Evolutionary conservation across 805 yeast species (phyloP).

Genomic region (Candida vaughaniae): DNA sequence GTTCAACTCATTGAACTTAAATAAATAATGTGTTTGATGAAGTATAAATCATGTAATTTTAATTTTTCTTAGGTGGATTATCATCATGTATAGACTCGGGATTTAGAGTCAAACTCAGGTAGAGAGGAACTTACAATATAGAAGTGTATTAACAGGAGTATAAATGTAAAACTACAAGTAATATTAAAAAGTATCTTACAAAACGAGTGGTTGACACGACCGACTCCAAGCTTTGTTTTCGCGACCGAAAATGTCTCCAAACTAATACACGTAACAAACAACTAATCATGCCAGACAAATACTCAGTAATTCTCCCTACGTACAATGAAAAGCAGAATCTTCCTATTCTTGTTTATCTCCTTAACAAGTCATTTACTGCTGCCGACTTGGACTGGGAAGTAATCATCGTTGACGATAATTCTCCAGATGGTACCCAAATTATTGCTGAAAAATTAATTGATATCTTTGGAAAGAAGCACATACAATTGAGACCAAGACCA

Average conservation of each 20-base stretch:
- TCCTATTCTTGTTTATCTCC: constrained; percentile 68
- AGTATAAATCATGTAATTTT: no score
- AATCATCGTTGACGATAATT: constrained; percentile 72
- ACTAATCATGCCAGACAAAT: constrained; percentile 40
- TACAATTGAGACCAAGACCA: constrained; percentile 66
- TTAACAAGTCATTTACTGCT: constrained; percentile 64
- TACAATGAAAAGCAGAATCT: constrained; percentile 65
- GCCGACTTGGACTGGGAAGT: constrained; percentile 70
- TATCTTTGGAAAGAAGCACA: constrained; percentile 58
- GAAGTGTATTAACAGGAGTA: no score
- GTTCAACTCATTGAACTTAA: constrained; percentile 34
- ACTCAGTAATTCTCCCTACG: constrained; percentile 74
- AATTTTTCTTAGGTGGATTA: not conserved
- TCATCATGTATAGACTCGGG: no score
- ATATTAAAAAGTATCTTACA: no score
- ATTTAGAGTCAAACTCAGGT: no score
- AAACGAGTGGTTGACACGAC: no score
- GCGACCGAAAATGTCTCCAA: no score
- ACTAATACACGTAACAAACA: no score
- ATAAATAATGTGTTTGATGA: constrained; percentile 17
- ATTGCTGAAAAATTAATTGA: constrained; percentile 60
- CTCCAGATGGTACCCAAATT: constrained; percentile 82
- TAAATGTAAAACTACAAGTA: no score
- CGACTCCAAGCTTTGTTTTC: no score
- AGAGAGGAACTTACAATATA: no score